A percentile compares a stretch with the other conserved stretches of the same genome.
phyloP scores from a whole-genome alignment of 148 eudicot genomes.

The Diospyros lotus region DNA sequence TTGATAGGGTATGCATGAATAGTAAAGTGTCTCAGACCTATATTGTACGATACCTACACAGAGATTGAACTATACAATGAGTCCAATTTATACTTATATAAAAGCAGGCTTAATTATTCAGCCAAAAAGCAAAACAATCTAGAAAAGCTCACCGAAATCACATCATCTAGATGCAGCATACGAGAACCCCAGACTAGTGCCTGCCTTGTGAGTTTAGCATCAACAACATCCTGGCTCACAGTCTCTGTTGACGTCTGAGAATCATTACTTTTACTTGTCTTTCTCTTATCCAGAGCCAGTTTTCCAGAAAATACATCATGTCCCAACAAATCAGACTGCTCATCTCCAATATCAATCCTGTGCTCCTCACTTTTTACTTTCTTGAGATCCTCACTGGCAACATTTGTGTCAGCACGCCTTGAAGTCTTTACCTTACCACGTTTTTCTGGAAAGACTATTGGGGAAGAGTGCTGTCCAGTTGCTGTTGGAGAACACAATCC shows the following conservation, averaged over 20 bases:
- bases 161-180: slow-evolving; percentile 71
- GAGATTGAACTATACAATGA: slow-evolving; percentile 5
- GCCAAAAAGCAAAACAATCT: slow-evolving; percentile 14
- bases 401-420: slow-evolving; percentile 29
- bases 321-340: slow-evolving; percentile 86
- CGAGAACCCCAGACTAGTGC: slow-evolving; percentile 86
- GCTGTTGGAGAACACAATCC: slow-evolving; percentile 81
- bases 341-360: slow-evolving; percentile 90
- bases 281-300: slow-evolving; percentile 73
- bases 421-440: slow-evolving; percentile 69
- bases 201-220: slow-evolving; percentile 94
- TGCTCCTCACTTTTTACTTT: slow-evolving; percentile 72
- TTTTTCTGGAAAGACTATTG: slow-evolving; percentile 96
- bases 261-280: slow-evolving; percentile 46
- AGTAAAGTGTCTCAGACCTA: slow-evolving; percentile 82
- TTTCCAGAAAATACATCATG: slow-evolving; percentile 83
- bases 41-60: slow-evolving; percentile 69
- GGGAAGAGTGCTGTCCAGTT: slow-evolving; percentile 85
- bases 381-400: slow-evolving; percentile 49
- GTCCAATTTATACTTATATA: neutral
- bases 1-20: slow-evolving; percentile 79
- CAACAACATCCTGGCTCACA: slow-evolving; percentile 47
- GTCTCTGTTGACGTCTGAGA: slow-evolving; percentile 57
- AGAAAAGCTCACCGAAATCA: slow-evolving; percentile 69
- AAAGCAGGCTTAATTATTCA: neutral